Conservation (phyloP, 306 rosid genomes). For the Vachellia collinsii region DNA sequence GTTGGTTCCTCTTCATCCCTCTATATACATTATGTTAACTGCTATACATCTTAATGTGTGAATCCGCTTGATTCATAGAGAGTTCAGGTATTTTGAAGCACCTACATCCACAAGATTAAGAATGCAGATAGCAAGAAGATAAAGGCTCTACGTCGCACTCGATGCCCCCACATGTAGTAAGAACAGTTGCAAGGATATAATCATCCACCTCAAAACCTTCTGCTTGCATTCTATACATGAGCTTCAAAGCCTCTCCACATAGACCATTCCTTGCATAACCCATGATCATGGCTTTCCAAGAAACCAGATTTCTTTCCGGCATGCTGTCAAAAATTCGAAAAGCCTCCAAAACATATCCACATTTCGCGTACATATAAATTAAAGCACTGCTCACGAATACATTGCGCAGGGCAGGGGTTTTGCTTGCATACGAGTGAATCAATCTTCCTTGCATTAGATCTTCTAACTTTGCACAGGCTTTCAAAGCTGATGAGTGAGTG, state of each 20-base stretch:
- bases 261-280: conserved; percentile 84
- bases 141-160: conserved; percentile 48
- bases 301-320: conserved; percentile 77
- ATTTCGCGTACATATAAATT: conserved; percentile 80
- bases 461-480: conserved; percentile 81
- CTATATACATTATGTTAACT: conserved; percentile 21
- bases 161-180: conserved; percentile 64
- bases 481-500: conserved; percentile 81
- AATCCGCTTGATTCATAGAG: background rate
- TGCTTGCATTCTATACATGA: conserved; percentile 76
- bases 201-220: conserved; percentile 85
- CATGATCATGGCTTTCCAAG: conserved; percentile 93
- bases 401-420: conserved; percentile 66
- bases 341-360: conserved; percentile 79
- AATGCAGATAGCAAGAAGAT: conserved; percentile 45
- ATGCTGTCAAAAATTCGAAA: conserved; percentile 76
- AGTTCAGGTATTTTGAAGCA: background rate
- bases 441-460: conserved; percentile 57
- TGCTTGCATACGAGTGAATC: conserved; percentile 81
- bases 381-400: conserved; percentile 87
- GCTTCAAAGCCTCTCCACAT: conserved; percentile 79
- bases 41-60: conserved; percentile 33
- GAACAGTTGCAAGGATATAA: conserved; percentile 63
- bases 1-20: conserved; percentile 18
- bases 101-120: conserved; percentile 39